Evolutionary conservation across 345 rosid genomes (phyloP), one percentile per base, ranked within the genome.

Genomic region (Mallotus nudiflorus): DNA sequence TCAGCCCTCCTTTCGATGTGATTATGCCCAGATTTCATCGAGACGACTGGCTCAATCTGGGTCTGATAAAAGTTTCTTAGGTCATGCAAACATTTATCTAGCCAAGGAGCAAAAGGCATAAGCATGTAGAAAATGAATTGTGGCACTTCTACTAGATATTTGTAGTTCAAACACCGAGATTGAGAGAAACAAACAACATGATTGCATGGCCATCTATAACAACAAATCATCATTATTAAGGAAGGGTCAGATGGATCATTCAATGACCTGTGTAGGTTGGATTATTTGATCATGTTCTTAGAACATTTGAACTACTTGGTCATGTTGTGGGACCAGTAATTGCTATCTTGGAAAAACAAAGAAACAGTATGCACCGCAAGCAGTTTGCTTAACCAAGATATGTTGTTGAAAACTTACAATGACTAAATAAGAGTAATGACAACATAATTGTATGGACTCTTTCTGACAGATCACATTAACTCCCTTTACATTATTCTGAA

Each of bases 401-500:
- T 27, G 51, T 49, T 45, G 54, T n/a, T 37, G 35, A 14, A 54
- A 9, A 8, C 49, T 15, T 25, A 14, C 14, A 25, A 55, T 13
- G n/a, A 55, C 56, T 24, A 15, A 20, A 40, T 14, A 9, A 62
- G n/a, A n/a, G 10, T 62, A 51, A 62, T 22, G 14, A 42, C 11
- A 33, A 42, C 50, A 62, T 14, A 5, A 33, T 33, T 33, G 33
- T 24, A 22, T 14, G 20, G 50, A 54, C 42, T 19, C 60, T 42
- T 69, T 57, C 55, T 69, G 44, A 55, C 19, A 45, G 4, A 37
- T 49, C 35, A 24, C 24, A 67, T 18, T 37, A n/a, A 67, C n/a
- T 37, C 35, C 50, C 35, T 2, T 37, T 39, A 37, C 10, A 9
- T 22, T 6, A 49, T 22, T 33, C 37, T 33, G 27, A 52, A 3